Conservation (phyloP, 2,329 filamentous ascomycete species). For the Microsporum ferrugineum region DNA sequence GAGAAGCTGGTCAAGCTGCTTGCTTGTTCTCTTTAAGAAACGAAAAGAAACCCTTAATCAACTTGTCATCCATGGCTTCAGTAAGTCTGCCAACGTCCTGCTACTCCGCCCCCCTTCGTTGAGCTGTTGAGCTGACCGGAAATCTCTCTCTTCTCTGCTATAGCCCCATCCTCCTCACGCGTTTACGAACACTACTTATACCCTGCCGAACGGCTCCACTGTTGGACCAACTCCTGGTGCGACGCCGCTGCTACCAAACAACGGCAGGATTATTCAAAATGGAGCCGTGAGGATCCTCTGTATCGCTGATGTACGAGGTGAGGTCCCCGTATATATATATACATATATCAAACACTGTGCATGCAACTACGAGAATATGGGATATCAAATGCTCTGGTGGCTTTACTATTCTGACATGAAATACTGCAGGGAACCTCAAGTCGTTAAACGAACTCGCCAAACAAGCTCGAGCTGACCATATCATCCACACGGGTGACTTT, state of each 20-base stretch:
- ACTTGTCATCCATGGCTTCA: conserved; percentile 35
- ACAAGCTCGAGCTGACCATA: conserved; percentile 88
- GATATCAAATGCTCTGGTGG: not conserved
- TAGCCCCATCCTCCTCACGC: conserved; percentile 35
- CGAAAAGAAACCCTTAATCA: not conserved
- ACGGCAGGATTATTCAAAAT: conserved; percentile 39
- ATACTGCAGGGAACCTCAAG: conserved; percentile 66
- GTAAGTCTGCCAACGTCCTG: conserved; percentile 24
- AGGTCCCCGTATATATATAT: not conserved
- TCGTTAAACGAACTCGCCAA: conserved; percentile 94
- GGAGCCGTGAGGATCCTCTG: conserved; percentile 38
- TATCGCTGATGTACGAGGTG: conserved; percentile 43
- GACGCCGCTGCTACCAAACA: conserved; percentile 40
- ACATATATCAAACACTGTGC: no score
- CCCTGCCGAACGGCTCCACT: conserved; percentile 38
- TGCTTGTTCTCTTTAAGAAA: not conserved
- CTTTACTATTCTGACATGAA: not conserved
- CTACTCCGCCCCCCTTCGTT: conserved; percentile 8
- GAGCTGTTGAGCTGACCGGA: conserved; percentile 16
- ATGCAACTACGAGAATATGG: not conserved
- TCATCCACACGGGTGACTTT: conserved; percentile 97
- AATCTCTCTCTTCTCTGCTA: conserved; percentile 7
- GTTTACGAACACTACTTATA: conserved; percentile 34
- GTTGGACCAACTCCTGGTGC: conserved; percentile 36
- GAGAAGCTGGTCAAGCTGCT: not conserved